Base-by-base conservation (phyloP, 805 yeast species). In the Cyberlindnera lachancei region DNA sequence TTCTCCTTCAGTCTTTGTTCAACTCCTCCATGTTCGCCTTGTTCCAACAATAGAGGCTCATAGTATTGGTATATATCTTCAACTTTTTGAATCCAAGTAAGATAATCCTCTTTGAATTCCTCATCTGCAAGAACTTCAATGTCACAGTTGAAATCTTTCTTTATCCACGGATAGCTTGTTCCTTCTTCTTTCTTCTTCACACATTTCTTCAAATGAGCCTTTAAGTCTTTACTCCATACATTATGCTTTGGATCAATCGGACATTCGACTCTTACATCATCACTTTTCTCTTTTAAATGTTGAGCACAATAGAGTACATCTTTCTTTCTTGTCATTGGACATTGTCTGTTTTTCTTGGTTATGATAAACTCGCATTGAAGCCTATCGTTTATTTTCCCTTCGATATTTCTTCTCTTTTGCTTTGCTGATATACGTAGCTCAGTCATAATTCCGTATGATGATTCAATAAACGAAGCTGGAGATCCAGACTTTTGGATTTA, bases 161-260 rank as follows among this genome's bases (percentile, higher is more conserved):
- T 45, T 43, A 59, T 76, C 81, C 85, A 84, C 3, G 59, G 45
- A 26, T 47, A 30, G 45, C 58, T 31, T 53, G 61, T 35, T 46
- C 61, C 44, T 33, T 44, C 40, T 27, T 46, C 48, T 29, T 46
- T 45, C 27, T 57, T 52, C 15, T 70, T 66, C 40, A 69, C 73
- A 52, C 96, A 86, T 48, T 73, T 75, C 35, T 57, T 61, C 30
- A 77, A 31, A 54, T 86, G 96, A 13, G 46, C 54, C 5, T 60
- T 52, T 25, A 84, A 51, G 32, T 70, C 75, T 26, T 64, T 62
- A 29, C 63, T 63, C 85, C 84, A 79, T 0, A 86, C 75, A 2
- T 79, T 69, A 52, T 86, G 96, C 3, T 72, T 66, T 2, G 79
- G 74, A 53, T 85, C 94, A 18, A 79, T 50, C 0, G 95, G 86